phyloP scores from a whole-genome alignment of 495 filamentous ascomycete genomes.

The Penicillium steckii region DNA sequence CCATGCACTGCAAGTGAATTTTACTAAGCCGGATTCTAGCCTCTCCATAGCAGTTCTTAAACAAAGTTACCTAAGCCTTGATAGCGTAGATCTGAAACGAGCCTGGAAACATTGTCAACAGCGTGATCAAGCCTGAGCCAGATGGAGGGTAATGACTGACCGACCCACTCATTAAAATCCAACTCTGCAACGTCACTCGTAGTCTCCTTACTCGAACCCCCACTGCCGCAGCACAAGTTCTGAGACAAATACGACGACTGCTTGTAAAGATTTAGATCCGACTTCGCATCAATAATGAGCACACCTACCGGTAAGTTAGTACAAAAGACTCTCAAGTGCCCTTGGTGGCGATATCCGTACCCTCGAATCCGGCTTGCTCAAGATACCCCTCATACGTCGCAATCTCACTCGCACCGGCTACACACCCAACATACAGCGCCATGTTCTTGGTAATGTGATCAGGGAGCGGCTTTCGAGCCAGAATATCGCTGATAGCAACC shows the following conservation, averaged over 20 bases:
- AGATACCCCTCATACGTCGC: conserved; percentile 57
- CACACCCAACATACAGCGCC: conserved; percentile 59
- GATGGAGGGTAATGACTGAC: conserved; percentile 12
- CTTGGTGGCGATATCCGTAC: conserved; percentile 27
- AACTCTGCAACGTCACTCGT: conserved; percentile 3
- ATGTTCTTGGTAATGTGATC: conserved; percentile 45
- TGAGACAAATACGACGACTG: conserved; percentile 1
- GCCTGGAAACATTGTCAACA: conserved; percentile 1
- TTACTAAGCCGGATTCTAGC: conserved; percentile 5
- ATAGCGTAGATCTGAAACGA: conserved; percentile 6
- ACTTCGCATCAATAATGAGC: conserved; percentile 50
- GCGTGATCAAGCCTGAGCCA: not conserved
- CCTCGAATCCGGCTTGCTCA: conserved; percentile 51
- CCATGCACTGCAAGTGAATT: conserved; percentile 6
- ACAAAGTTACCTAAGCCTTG: conserved; percentile 1
- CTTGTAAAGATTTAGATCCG: conserved; percentile 60
- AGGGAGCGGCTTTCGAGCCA: conserved; percentile 53
- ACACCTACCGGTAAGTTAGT: conserved; percentile 35
- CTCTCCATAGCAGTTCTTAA: conserved; percentile 6
- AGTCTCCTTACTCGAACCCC: not conserved
- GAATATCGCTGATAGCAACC: conserved; percentile 65
- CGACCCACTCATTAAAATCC: conserved; percentile 20
- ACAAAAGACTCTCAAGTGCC: conserved; percentile 7
- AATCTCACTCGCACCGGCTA: conserved; percentile 56
- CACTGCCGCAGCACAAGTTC: conserved; percentile 9